Evolutionary conservation across 805 yeast genomes (phyloP), one percentile per base, ranked within the genome.

Genomic region (Zygosaccharomyces lentus): DNA sequence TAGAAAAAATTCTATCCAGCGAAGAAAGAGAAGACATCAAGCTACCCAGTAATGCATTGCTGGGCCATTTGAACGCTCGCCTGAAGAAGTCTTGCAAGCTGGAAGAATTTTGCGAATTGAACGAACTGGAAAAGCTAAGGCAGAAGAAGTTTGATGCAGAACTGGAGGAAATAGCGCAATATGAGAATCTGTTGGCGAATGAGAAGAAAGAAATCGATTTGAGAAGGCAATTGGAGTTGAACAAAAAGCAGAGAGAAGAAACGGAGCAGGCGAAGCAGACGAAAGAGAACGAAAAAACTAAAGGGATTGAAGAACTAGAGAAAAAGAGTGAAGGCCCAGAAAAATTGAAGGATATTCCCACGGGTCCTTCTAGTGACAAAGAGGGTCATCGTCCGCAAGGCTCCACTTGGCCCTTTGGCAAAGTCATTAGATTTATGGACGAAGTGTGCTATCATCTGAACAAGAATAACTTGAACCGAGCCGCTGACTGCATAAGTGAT

Each of bases 11-110:
- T 16, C 58, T 77, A 6, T 50, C 62, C 4, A 57, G 62, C 0
- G 97, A 90, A 51, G 59, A 67, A 3, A 75, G 97, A 52, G 90
- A 86, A 45, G 98, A 90, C 64, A 73, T 90, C 55, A 84, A 79
- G 57, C 68, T 90, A 29, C 82, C 96, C 1, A 80, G 88, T 0
- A 79, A 74, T 61, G 90, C 93, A 1, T 70, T 85, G 43, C 67
- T 77, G 42, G 90, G 88, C 0, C 81, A 81, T 49, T 64, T 84
- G 19, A 77, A 75, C 46, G 77, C 87, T 0, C 70, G 80, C 36
- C 64, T 76, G 16, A 71, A 68, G 30, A 65, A 67, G 0, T 76
- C 84, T 74, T 66, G 78, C 2, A 74, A 71, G 36, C 52, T 73
- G 37, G 76, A 80, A 75, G 85, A 82, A 15, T 80, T 82, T 52